phyloP scores from a whole-genome alignment of 352 stramenopile species.

The Globisporangium megalacanthum region DNA sequence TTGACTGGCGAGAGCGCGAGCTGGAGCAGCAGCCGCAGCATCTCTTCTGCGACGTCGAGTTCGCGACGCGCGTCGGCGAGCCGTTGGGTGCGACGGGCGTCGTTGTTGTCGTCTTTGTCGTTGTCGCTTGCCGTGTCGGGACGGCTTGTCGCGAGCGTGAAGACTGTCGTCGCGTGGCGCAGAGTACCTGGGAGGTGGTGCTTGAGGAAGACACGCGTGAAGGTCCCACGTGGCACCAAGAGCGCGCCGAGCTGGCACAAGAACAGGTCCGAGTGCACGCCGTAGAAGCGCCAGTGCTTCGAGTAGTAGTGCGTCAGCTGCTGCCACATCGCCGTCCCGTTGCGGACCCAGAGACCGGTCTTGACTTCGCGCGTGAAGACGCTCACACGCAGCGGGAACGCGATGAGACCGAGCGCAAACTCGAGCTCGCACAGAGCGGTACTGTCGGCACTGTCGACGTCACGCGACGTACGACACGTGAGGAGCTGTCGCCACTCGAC shows the following conservation, averaged over 20 bases:
- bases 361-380: conserved; percentile 72
- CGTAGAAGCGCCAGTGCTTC: conserved; percentile 76
- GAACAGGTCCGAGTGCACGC: conserved; percentile 70
- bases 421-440: conserved; percentile 13
- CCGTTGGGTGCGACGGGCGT: neutral
- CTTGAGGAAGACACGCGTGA: conserved; percentile 45
- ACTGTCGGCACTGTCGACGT: neutral
- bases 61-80: conserved; percentile 28
- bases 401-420: conserved; percentile 41
- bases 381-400: conserved; percentile 53
- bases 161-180: conserved; percentile 2
- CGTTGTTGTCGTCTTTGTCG: conserved; percentile 11
- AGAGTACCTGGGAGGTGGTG: conserved; percentile 39
- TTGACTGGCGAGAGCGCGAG: conserved; percentile 54
- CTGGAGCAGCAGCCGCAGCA: conserved; percentile 54
- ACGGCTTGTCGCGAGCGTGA: conserved; percentile 1
- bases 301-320: conserved; percentile 78
- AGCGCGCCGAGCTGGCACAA: conserved; percentile 51
- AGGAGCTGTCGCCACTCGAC: conserved; percentile 48
- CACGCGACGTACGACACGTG: conserved; percentile 7
- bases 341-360: conserved; percentile 67
- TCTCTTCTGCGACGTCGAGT: conserved; percentile 54
- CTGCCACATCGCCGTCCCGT: conserved; percentile 76
- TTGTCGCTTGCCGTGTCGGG: neutral
- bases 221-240: conserved; percentile 42